Conservation (phyloP, 176 grass and related monocot genomes). For the Saccharum spontaneum region DNA sequence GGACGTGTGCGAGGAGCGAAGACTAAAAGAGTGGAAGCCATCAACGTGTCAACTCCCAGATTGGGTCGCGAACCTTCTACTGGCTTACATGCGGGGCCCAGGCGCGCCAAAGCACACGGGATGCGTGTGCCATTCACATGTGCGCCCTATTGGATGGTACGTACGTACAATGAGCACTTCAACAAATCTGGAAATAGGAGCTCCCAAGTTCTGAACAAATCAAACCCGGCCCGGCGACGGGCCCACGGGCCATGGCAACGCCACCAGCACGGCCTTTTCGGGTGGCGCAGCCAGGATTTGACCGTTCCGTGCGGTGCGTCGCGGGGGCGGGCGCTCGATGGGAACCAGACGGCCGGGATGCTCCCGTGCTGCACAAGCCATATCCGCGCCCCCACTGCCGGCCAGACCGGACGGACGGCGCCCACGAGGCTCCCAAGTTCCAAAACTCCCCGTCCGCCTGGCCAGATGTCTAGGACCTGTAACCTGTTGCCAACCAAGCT, state of each 20-base stretch:
- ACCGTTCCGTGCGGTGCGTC: not conserved
- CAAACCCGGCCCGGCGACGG: not conserved
- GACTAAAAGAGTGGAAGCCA: too few relatives aligned
- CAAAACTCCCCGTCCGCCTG: not conserved
- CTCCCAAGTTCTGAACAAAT: not conserved
- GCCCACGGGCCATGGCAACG: not conserved
- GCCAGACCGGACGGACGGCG: not conserved
- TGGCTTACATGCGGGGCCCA: constrained; percentile 10
- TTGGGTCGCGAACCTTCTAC: not conserved
- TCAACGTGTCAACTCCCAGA: not conserved
- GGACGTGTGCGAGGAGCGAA: not conserved
- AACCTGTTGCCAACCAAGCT: not conserved
- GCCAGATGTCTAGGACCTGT: not conserved
- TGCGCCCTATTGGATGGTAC: too few relatives aligned
- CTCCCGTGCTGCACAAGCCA: constrained; percentile 34
- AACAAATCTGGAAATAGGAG: not conserved
- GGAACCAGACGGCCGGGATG: not conserved
- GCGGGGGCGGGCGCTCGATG: not conserved
- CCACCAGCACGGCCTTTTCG: not conserved
- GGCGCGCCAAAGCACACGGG: not conserved
- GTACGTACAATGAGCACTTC: too few relatives aligned
- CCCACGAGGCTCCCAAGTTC: constrained; percentile 1
- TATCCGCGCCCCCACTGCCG: not conserved
- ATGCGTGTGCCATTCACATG: constrained; percentile 5
- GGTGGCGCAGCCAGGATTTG: constrained; percentile 11